Evolutionary conservation across 2,329 filamentous ascomycete genomes (phyloP), one percentile per base, ranked within the genome.

Genomic region (Trichoderma oligosporum): DNA sequence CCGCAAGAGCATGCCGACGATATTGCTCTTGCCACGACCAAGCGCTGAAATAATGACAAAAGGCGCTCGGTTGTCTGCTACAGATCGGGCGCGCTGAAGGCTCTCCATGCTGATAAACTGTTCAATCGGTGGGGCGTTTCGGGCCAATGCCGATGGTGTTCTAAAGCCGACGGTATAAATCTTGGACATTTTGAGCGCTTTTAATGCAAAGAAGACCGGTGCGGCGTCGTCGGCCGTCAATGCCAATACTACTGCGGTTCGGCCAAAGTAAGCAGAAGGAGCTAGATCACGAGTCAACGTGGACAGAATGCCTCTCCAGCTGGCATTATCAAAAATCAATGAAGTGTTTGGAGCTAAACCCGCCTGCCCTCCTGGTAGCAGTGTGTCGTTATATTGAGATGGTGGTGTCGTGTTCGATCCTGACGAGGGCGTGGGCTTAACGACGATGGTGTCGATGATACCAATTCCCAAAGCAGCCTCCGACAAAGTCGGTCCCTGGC

Each of bases 161-260:
- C 83, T 85, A 74, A 95, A 94, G 1, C 90, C 90, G 42, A 93
- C 88, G 0, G 89, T 93, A 71, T 92, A 92, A 36, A 95, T 87
- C 57, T 89, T 87, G 33, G 86, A 85, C 51, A 93, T 84, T 53
- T 83, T 84, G 25, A 95, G 79, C 36, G 86, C 88, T 63, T 85
- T 85, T 59, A 95, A 76, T 0, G 90, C 90, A 65, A 89, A 95
- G 61, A 95, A 86, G 1, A 86, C 83, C 0, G 88, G 86, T 2
- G 89, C 87, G 4, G 90, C 90, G 63, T 93, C 88, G 56, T 89
- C 84, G 39, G 88, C 82, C 0, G 82, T 84, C 16, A 82, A 86
- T 7, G 88, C 88, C 9, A 95, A 75, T 12, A 95, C 82, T 42
- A 95, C 82, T 2, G 89, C 89, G 4, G 88, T 84, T 46, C 89